phyloP scores from a whole-genome alignment of 768 basidiomycete species.

The Leccinum rimulosum region DNA sequence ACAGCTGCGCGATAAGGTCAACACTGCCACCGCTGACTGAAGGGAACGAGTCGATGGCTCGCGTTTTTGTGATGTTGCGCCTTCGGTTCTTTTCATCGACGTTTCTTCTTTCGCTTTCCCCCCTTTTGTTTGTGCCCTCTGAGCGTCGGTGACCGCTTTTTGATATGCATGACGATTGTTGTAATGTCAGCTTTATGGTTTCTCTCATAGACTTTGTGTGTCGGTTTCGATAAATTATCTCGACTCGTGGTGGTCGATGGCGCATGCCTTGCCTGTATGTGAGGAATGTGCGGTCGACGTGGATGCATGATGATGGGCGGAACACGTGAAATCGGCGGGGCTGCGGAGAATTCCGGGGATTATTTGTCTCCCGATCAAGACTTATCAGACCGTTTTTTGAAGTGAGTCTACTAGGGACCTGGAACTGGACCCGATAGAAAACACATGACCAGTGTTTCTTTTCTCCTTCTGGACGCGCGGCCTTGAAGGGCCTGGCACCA shows the following conservation, averaged over 20 bases:
- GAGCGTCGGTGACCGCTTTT: conserved; percentile 14
- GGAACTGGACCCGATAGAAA: no score
- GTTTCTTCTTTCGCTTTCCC: neutral
- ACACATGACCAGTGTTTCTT: no score
- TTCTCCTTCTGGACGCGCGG: no score
- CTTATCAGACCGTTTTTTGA: no score
- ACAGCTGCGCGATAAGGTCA: conserved; percentile 44
- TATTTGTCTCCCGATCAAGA: no score
- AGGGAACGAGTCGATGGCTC: neutral
- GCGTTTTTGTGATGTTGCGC: neutral
- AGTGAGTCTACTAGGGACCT: no score
- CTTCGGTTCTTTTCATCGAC: neutral
- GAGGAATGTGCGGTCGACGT: neutral
- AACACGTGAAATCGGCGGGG: neutral
- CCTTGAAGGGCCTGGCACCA: no score
- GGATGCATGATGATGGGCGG: neutral
- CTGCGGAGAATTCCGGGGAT: no score
- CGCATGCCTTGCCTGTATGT: neutral
- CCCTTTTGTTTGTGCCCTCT: neutral
- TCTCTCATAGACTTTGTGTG: conserved; percentile 21
- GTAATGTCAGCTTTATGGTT: conserved; percentile 24
- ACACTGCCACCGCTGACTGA: conserved; percentile 38
- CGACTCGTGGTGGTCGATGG: neutral
- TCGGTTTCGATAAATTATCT: conserved; percentile 5
- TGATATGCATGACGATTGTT: conserved; percentile 15